phyloP scores from a whole-genome alignment of 176 grass and related monocot genomes.

The Rhynchospora breviuscula region DNA sequence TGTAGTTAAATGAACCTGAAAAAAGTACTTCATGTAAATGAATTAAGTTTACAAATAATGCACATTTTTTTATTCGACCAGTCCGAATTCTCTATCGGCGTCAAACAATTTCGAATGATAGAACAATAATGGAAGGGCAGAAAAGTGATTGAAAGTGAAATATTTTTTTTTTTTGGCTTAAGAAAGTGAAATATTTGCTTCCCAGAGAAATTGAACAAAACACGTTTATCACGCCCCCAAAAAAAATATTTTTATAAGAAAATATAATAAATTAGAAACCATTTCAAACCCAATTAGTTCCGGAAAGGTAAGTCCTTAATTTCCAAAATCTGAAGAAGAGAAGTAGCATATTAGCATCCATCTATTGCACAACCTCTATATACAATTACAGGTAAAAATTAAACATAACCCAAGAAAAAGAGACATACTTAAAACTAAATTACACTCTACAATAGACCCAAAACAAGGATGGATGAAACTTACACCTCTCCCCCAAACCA shows the following conservation, averaged over 20 bases:
- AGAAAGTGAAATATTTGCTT: background rate
- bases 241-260: background rate
- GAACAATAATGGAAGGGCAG: background rate
- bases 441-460: constrained; percentile 18
- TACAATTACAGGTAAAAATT: constrained; percentile 20
- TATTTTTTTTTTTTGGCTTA: too few relatives aligned
- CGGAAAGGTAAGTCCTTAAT: background rate
- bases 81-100: background rate
- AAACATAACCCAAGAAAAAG: constrained; percentile 5
- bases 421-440: constrained; percentile 11
- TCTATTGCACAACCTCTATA: constrained; percentile 19
- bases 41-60: background rate
- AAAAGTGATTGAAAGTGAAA: background rate
- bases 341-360: constrained; percentile 18
- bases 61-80: background rate
- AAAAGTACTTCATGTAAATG: background rate
- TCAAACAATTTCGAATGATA: background rate
- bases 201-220: background rate
- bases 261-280: background rate
- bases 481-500: background rate
- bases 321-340: background rate
- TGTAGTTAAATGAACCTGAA: background rate
- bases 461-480: background rate
- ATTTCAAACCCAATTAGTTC: background rate
- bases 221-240: constrained; percentile 6